These are phyloP conservation scores for Barnettozyma salicaria DNA, from an alignment of 805 yeast genomes.

Conservation along the genomic window DNA sequence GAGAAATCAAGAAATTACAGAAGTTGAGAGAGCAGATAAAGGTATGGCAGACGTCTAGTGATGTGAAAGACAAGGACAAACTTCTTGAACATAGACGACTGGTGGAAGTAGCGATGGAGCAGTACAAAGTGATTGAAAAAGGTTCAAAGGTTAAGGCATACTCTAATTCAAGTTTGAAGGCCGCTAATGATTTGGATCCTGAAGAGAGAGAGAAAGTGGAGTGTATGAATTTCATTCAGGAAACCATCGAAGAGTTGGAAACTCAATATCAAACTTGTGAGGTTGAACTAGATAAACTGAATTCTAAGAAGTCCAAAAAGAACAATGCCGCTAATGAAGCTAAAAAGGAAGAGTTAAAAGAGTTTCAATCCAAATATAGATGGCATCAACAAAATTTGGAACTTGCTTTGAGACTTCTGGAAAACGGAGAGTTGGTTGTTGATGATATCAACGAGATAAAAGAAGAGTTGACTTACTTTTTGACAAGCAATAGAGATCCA, in stretches of 20 bases:
- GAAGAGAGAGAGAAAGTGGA: slow-evolving; percentile 75
- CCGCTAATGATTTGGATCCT: slow-evolving; percentile 58
- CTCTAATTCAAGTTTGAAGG: slow-evolving; percentile 82
- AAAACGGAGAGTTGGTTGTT: slow-evolving; percentile 72
- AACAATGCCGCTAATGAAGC: slow-evolving; percentile 44
- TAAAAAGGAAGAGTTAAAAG: slow-evolving; percentile 57
- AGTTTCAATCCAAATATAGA: slow-evolving; percentile 61
- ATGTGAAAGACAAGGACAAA: slow-evolving; percentile 81
- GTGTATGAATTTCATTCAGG: slow-evolving; percentile 60
- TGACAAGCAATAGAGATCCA: slow-evolving; percentile 85
- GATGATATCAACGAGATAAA: slow-evolving; percentile 68
- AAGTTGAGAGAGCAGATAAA: slow-evolving; percentile 91
- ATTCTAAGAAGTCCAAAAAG: slow-evolving; percentile 52
- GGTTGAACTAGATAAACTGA: slow-evolving; percentile 56
- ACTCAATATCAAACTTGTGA: slow-evolving; percentile 74
- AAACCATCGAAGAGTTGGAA: slow-evolving; percentile 70
- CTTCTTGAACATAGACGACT: slow-evolving; percentile 67
- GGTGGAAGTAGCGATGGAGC: slow-evolving; percentile 83
- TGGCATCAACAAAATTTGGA: slow-evolving; percentile 79
- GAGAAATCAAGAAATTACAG: slow-evolving; percentile 91
- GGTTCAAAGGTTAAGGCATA: slow-evolving; percentile 90
- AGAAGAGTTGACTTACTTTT: slow-evolving; percentile 88
- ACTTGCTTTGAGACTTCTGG: slow-evolving; percentile 65
- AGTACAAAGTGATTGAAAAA: slow-evolving; percentile 90
- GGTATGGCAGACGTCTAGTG: slow-evolving; percentile 86